Base-by-base conservation (phyloP, 176 grass and related monocot genomes). In the Phoenix dactylifera region DNA sequence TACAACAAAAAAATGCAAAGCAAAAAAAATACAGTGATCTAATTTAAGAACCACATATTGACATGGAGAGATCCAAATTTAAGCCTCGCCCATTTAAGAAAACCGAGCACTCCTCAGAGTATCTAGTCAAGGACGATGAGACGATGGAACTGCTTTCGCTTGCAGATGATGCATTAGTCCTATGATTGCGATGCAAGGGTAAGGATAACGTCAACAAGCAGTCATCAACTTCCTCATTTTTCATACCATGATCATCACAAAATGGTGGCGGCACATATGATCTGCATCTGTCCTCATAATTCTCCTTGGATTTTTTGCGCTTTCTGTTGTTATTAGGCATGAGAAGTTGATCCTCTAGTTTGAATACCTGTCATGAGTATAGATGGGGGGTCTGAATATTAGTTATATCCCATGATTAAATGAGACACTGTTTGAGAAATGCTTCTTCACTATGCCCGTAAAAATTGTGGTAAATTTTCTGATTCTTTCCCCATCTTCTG, bases 31-130 rank as follows among this genome's bases (percentile, higher is more conserved):
- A 15, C 54, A 50, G 25, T 22, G 51, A 44, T 16, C 23, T 51
- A 26, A 52, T 52, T 62, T 85, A 96, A 54, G 80, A 80, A 32
- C 86, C 69, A 22, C 60, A 81, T 59, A 89, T 79, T 55, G 94
- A 89, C 85, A 98, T 68, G 22, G 94, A 81, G 20, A 98, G 94
- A 51, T 92, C 88, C 76, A 98, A 67, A 61, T 88, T 93, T 14
- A 98, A 23, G 1, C 70, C 67, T 1, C 49, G 50, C 59, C 50
- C 66, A 24, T 50, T 64, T 0, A 78, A 86, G 51, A 61, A 75
- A 49, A 24, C 81, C 1, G 87, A 89, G 76, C 64, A 79, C 57
- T 77, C 64, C 7, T 77, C 76, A 59, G 70, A 70, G 80, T 82
- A 86, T 78, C 71, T 72, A 48, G 75, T 68, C 1, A 67, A 58